These are phyloP conservation scores for Hymenoscyphus linearis DNA, from an alignment of 2,329 filamentous ascomycete genomes.

Conservation along the genomic window DNA sequence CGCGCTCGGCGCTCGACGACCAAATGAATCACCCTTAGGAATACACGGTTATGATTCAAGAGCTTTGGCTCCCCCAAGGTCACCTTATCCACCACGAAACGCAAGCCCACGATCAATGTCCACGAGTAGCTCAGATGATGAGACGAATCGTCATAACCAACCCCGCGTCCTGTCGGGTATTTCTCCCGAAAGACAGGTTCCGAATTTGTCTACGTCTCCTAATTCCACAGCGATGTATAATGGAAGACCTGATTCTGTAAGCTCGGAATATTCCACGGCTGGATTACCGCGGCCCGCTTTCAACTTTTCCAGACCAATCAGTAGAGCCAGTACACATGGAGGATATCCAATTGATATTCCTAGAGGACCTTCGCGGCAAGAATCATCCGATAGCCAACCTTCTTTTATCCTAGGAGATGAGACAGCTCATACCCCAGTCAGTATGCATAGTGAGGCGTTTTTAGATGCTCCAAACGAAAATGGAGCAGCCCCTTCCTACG, in stretches of 20 bases:
- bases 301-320: slow-evolving; percentile 91
- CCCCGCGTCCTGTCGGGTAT: slow-evolving; percentile 59
- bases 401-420: slow-evolving; percentile 59
- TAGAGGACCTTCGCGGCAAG: slow-evolving; percentile 48
- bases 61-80: slow-evolving; percentile 41
- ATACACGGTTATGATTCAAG: slow-evolving; percentile 34
- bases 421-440: slow-evolving; percentile 62
- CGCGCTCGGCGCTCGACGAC: slow-evolving; percentile 13
- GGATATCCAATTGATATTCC: slow-evolving; percentile 38
- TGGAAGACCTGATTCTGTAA: slow-evolving; percentile 75
- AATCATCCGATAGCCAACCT: slow-evolving; percentile 62
- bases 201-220: slow-evolving; percentile 49
- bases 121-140: slow-evolving; percentile 63
- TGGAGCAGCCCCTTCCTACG: slow-evolving; percentile 65
- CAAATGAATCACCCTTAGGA: slow-evolving; percentile 22
- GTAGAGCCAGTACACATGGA: slow-evolving; percentile 55
- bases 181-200: slow-evolving; percentile 73
- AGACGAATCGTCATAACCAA: slow-evolving; percentile 31
- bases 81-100: slow-evolving; percentile 39
- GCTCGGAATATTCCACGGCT: slow-evolving; percentile 69
- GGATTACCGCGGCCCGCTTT: slow-evolving; percentile 68
- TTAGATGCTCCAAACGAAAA: slow-evolving; percentile 46
- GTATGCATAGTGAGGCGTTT: slow-evolving; percentile 66
- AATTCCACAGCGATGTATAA: slow-evolving; percentile 40
- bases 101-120: slow-evolving; percentile 60